phyloP scores from a whole-genome alignment of 306 rosid species.

The Spatholobus suberectus region DNA sequence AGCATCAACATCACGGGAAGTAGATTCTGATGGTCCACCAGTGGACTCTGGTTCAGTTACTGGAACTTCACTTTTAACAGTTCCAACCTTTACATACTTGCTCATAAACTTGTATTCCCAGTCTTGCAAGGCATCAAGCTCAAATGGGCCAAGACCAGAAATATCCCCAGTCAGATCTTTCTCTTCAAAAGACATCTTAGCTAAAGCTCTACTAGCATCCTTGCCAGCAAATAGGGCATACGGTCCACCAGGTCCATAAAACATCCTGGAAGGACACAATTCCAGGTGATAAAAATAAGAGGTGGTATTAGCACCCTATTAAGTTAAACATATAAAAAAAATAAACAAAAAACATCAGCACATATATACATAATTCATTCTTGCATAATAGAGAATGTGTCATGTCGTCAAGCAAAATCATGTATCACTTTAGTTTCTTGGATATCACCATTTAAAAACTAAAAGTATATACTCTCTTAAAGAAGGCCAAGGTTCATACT shows the following conservation, averaged over 20 bases:
- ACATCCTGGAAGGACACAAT: constrained; percentile 64
- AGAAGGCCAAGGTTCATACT: constrained; percentile 8
- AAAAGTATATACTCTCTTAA: not conserved
- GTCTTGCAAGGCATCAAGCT: constrained; percentile 84
- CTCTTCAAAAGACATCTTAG: constrained; percentile 97
- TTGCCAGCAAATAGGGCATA: constrained; percentile 96
- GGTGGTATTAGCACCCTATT: not conserved
- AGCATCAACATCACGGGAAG: constrained; percentile 46
- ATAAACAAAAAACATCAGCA: not conserved
- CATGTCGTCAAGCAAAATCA: constrained; percentile 51
- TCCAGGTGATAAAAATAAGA: constrained; percentile 34
- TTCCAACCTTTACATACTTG: constrained; percentile 92
- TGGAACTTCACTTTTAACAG: constrained; percentile 54
- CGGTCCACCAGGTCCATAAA: constrained; percentile 98
- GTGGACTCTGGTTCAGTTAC: constrained; percentile 56
- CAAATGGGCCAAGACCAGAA: constrained; percentile 86
- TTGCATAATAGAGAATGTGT: constrained; percentile 52
- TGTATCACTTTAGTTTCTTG: not conserved
- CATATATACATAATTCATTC: constrained; percentile 54
- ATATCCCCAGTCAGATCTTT: constrained; percentile 85
- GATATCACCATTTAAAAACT: not conserved
- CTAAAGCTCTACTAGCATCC: constrained; percentile 97
- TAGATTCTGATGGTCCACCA: constrained; percentile 56
- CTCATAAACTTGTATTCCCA: constrained; percentile 95
- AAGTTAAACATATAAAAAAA: not conserved